Base-by-base conservation (phyloP, 1,284 basidiomycete species). In the Singerocomus rubriflavus region DNA sequence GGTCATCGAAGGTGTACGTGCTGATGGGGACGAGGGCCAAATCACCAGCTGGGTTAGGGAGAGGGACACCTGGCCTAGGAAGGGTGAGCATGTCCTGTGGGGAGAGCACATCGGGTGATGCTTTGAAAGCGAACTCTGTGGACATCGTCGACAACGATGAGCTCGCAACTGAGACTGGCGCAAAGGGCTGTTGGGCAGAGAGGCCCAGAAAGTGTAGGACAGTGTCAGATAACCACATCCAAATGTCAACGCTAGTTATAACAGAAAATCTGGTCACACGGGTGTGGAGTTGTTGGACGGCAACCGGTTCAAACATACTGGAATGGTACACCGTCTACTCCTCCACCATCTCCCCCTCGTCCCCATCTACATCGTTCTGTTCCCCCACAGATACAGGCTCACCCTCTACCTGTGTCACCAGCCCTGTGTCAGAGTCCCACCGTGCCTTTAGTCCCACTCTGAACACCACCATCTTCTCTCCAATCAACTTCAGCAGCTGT, bases 401-500 rank as follows among this genome's bases (percentile, higher is more conserved):
- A 7, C 73, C 72, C 44, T 81, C 81, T 6, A 85, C 68, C 66
- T 86, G 77, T 10, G 76, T 73, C 25, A 92, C 83, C 60, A 84
- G 75, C 9, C 88, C 89, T 13, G 75, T 83, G 46, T 74, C 76
- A 48, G 88, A 81, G 54, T 87, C 82, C 91, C 91, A 95, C 56
- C 86, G 73, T 30, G 83, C 81, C 41, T 84, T 79, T 48, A 93
- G 71, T 40, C 75, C 77, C 35, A 94, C 86, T 53, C 78, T 77
- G 71, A 94, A 95, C 54, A 76, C 77, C 3, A 92, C 91, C 87
- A 93, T 89, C 71, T 83, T 86, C 61, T 92, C 80, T 9, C 90
- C 91, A 35, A 93, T 81, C 52, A 97, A 75, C 74, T 96, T 96
- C 57, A 97, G 73, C 47, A 97, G 73, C 67, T 95, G 88, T 43